These are phyloP conservation scores for Penicillium waksmanii DNA, from an alignment of 495 filamentous ascomycete species.

Conservation along the genomic window DNA sequence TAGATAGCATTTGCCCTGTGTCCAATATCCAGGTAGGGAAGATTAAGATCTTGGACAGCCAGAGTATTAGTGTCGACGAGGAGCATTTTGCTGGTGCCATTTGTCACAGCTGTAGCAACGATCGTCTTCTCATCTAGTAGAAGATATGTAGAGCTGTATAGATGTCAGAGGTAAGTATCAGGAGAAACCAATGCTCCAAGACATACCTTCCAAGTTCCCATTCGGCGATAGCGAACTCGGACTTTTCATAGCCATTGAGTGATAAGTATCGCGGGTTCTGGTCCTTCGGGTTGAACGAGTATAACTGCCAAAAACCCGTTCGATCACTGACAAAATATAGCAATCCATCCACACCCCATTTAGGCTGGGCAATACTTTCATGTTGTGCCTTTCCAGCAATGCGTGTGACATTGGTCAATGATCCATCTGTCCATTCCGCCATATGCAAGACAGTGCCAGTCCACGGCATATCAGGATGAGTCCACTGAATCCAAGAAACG, in stretches of 20 bases:
- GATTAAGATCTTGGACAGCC: conserved; percentile 23
- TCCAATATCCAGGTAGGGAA: conserved; percentile 29
- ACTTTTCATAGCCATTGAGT: conserved; percentile 40
- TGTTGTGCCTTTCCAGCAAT: conserved; percentile 36
- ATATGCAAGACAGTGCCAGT: conserved; percentile 44
- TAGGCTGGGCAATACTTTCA: conserved; percentile 47
- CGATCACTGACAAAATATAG: conserved; percentile 48
- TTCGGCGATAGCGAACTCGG: conserved; percentile 43
- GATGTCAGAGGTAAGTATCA: not conserved
- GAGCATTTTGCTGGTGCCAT: conserved; percentile 28
- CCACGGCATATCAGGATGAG: conserved; percentile 56
- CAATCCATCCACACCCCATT: conserved; percentile 46
- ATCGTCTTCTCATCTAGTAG: conserved; percentile 41
- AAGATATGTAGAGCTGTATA: conserved; percentile 37
- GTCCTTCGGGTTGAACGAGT: conserved; percentile 24
- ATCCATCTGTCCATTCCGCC: conserved; percentile 38
- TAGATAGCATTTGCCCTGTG: conserved; percentile 17
- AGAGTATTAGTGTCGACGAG: conserved; percentile 24
- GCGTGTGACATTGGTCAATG: conserved; percentile 19
- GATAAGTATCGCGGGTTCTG: conserved; percentile 3
- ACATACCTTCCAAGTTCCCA: conserved; percentile 44
- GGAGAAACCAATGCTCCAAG: not conserved
- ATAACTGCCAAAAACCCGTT: conserved; percentile 49
- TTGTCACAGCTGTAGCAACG: conserved; percentile 33
- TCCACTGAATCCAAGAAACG: conserved; percentile 54